A percentile compares a stretch with the other conserved stretches of the same genome.
Conservation (phyloP, 2,329 filamentous ascomycete genomes). For the Bimuria novae-zelandiae region DNA sequence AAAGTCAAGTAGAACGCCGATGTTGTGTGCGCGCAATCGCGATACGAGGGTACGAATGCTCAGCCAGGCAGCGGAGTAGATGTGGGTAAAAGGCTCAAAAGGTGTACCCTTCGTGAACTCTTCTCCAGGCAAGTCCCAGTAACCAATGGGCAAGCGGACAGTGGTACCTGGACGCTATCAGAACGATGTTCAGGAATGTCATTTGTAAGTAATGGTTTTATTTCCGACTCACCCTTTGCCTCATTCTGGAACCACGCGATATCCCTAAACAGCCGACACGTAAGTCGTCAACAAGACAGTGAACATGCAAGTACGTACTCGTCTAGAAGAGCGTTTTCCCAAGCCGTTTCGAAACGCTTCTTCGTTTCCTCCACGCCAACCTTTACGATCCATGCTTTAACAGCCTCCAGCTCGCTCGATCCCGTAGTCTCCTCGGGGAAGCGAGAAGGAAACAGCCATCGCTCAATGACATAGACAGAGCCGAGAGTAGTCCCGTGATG, state of each 20-base stretch:
- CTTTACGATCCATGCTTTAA: constrained; percentile 52
- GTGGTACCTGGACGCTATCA: constrained; percentile 47
- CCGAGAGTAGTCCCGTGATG: constrained; percentile 65
- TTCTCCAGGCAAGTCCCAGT: constrained; percentile 59
- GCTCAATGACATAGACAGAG: constrained; percentile 63
- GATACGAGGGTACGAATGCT: constrained; percentile 54
- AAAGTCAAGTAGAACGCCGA: constrained; percentile 63
- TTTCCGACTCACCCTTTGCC: constrained; percentile 56
- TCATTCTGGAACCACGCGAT: constrained; percentile 58
- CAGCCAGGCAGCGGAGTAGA: constrained; percentile 61
- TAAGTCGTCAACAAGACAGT: background rate
- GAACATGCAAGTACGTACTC: constrained; percentile 13
- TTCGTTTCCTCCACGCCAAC: constrained; percentile 56
- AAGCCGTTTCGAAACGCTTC: constrained; percentile 59
- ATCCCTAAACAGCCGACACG: constrained; percentile 38
- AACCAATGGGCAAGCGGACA: constrained; percentile 64
- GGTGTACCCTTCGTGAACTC: constrained; percentile 57
- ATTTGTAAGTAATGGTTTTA: too few species aligned
- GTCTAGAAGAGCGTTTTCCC: constrained; percentile 56
- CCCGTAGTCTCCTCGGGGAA: constrained; percentile 51
- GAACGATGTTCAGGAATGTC: too few species aligned
- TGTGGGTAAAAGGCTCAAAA: constrained; percentile 54
- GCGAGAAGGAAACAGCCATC: constrained; percentile 59
- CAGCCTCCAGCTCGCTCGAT: constrained; percentile 59
- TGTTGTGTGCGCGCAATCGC: constrained; percentile 53